Evolutionary conservation across 1,284 basidiomycete genomes (phyloP).

Genomic region (Abortiporus biennis): DNA sequence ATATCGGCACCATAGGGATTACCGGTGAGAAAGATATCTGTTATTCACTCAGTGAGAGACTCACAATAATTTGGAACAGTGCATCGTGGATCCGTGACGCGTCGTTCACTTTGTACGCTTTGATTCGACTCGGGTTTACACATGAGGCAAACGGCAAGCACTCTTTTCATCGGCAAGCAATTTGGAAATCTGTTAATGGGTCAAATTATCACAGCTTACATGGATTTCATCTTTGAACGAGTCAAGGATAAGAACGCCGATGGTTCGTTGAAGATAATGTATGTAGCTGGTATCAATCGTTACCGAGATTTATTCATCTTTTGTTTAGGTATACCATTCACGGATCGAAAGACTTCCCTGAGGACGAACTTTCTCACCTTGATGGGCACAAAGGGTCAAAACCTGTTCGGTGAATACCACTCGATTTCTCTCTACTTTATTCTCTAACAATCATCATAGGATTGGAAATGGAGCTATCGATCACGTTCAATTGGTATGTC

Average conservation of each 20-base stretch:
- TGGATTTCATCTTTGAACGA: slow-evolving; percentile 85
- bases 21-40: not conserved
- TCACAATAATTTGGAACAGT: too few relatives aligned
- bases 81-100: slow-evolving; percentile 88
- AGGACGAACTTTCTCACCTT: slow-evolving; percentile 77
- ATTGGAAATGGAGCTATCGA: slow-evolving; percentile 90
- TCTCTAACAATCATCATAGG: slow-evolving; percentile 26
- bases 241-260: slow-evolving; percentile 79
- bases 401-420: slow-evolving; percentile 48
- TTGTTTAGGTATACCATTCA: slow-evolving; percentile 71
- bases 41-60: too few relatives aligned
- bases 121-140: slow-evolving; percentile 87
- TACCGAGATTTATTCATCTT: too few relatives aligned
- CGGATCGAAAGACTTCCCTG: slow-evolving; percentile 76
- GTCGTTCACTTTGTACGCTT: slow-evolving; percentile 87
- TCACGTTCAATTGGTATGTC: slow-evolving; percentile 76
- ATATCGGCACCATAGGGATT: not conserved
- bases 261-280: slow-evolving; percentile 89
- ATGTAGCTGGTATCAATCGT: slow-evolving; percentile 15
- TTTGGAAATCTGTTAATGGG: not conserved
- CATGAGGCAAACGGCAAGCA: slow-evolving; percentile 74
- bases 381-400: slow-evolving; percentile 83
- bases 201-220: slow-evolving; percentile 50
- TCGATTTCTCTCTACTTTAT: not conserved
- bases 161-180: not conserved